A percentile compares a stretch with the other conserved stretches of the same genome.
phyloP scores from a whole-genome alignment of 2,329 filamentous ascomycete genomes.

The Cucurbitaria berberidis region DNA sequence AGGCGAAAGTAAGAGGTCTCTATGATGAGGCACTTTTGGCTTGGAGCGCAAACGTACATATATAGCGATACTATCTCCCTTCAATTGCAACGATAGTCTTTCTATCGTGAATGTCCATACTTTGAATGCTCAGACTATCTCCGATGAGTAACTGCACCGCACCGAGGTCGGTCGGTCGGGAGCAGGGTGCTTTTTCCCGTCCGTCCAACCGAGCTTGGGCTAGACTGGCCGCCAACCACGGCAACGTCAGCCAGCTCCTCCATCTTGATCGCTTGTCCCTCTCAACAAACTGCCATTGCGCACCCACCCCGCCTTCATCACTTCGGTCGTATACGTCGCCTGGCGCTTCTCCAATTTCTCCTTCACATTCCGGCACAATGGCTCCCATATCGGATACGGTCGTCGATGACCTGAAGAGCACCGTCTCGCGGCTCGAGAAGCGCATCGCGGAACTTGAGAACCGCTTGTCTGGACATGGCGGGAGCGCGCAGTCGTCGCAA shows the following conservation, averaged over 20 bases:
- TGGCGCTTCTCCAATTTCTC: constrained; percentile 12
- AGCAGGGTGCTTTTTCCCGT: constrained; percentile 19
- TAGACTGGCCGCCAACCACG: constrained; percentile 11
- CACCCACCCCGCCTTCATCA: constrained; percentile 18
- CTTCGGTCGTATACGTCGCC: constrained; percentile 22
- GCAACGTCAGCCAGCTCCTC: constrained; percentile 12
- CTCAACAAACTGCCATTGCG: constrained; percentile 37
- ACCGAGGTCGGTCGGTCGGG: constrained; percentile 11
- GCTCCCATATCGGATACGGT: constrained; percentile 82
- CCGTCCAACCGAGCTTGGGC: constrained; percentile 19
- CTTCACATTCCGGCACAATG: constrained; percentile 63
- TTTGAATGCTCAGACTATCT: no score
- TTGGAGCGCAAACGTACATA: background rate
- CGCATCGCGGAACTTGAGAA: constrained; percentile 86
- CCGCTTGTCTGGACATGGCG: constrained; percentile 60
- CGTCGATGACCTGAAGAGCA: constrained; percentile 82
- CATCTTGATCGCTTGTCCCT: constrained; percentile 14
- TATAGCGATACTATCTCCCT: constrained; percentile 7
- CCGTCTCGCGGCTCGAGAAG: constrained; percentile 82
- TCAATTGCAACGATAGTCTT: constrained; percentile 2
- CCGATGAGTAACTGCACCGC: no score
- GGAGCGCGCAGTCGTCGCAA: constrained; percentile 49
- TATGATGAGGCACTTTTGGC: background rate
- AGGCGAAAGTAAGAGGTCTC: background rate
- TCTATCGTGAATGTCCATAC: background rate